These are phyloP conservation scores for Schizophyllum commune DNA, from an alignment of 1,284 basidiomycete species.

Conservation along the genomic window DNA sequence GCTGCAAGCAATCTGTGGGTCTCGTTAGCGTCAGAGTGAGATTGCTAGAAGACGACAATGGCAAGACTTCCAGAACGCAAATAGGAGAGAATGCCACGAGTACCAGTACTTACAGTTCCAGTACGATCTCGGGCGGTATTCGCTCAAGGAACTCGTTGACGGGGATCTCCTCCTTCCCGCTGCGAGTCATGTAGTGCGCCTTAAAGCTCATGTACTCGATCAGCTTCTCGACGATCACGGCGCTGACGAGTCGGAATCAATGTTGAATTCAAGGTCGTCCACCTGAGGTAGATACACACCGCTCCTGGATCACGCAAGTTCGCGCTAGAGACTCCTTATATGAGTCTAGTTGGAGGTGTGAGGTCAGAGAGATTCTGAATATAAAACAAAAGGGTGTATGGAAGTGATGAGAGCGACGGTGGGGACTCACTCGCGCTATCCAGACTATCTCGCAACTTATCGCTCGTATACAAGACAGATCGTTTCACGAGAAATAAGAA, in stretches of 20 bases:
- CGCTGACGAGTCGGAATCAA: constrained; percentile 39
- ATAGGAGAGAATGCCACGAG: background rate
- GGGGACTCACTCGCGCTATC: constrained; percentile 26
- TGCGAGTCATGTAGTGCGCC: constrained; percentile 51
- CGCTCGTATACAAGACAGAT: constrained; percentile 48
- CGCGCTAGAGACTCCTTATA: constrained; percentile 32
- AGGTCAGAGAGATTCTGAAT: too few species aligned
- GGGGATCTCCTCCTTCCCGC: constrained; percentile 63
- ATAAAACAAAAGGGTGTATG: too few species aligned
- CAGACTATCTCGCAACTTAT: constrained; percentile 46
- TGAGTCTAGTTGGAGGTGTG: constrained; percentile 21
- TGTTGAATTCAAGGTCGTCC: background rate
- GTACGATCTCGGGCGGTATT: constrained; percentile 70
- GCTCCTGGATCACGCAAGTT: constrained; percentile 32
- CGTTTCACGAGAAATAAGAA: constrained; percentile 54
- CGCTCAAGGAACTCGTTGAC: constrained; percentile 66
- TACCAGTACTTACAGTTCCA: constrained; percentile 63
- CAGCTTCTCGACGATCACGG: constrained; percentile 73
- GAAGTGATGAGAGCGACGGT: too few species aligned
- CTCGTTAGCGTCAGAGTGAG: constrained; percentile 3
- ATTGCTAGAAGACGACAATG: too few species aligned
- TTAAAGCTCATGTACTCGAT: constrained; percentile 80
- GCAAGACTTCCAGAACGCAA: background rate
- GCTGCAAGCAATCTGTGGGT: constrained; percentile 54
- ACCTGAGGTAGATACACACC: constrained; percentile 18